Evolutionary conservation across 805 yeast species (phyloP).

Genomic region (Martiniozyma abietophila): DNA sequence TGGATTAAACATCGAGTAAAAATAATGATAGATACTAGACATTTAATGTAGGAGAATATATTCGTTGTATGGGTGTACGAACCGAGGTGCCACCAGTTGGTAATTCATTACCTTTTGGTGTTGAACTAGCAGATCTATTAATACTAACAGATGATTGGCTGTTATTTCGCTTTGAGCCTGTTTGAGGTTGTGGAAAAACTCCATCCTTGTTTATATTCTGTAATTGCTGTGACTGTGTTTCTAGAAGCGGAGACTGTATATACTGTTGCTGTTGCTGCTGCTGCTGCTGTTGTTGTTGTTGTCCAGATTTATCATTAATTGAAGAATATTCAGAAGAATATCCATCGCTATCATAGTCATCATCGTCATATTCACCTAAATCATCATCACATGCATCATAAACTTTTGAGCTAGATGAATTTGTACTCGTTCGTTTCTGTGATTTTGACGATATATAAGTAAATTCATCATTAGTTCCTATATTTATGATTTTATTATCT

Average conservation of each 20-base stretch:
- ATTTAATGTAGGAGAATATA: too few relatives aligned
- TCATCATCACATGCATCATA: neutral
- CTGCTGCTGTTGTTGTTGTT: constrained; percentile 6
- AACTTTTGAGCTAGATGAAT: constrained; percentile 1
- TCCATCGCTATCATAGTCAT: constrained; percentile 3
- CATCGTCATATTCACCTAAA: neutral
- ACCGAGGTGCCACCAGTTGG: neutral
- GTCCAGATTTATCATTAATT: neutral
- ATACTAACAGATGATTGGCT: neutral
- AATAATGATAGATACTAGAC: too few relatives aligned
- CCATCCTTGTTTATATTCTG: neutral
- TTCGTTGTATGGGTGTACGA: too few relatives aligned
- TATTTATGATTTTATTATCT: constrained; percentile 11
- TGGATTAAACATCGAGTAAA: too few relatives aligned
- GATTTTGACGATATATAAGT: constrained; percentile 10
- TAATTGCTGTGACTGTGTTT: neutral
- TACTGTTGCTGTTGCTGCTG: constrained; percentile 3
- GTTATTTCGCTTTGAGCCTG: neutral
- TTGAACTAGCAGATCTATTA: neutral
- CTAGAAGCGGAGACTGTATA: neutral
- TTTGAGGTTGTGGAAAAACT: neutral
- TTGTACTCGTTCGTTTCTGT: neutral
- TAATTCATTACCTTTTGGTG: neutral
- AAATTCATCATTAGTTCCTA: constrained; percentile 25
- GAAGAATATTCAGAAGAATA: neutral